Evolutionary conservation across 371 early-diverging fungal species (phyloP).

Genomic region (Syncephalis plumigaleata): DNA sequence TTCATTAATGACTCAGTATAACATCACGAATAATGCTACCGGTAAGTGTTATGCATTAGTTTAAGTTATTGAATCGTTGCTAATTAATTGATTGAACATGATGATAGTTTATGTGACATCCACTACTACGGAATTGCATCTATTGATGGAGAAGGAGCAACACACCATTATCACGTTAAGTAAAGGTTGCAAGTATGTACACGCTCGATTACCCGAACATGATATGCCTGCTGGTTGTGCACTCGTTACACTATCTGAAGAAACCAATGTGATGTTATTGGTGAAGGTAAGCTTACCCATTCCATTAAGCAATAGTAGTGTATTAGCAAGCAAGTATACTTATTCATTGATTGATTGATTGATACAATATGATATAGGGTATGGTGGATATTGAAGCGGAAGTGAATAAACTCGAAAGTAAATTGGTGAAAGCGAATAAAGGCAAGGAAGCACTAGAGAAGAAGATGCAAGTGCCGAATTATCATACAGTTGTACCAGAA

Average conservation of each 20-base stretch:
- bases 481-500: constrained; percentile 34
- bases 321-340: no score
- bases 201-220: constrained; percentile 20
- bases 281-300: constrained; percentile 16
- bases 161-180: constrained; percentile 40
- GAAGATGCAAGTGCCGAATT: constrained; percentile 39
- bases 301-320: no score
- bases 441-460: constrained; percentile 23
- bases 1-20: constrained; percentile 51
- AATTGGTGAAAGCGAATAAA: constrained; percentile 35
- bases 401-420: constrained; percentile 46
- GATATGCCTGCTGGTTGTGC: constrained; percentile 60
- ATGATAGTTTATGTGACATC: no score
- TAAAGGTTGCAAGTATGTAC: constrained; percentile 49
- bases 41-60: no score
- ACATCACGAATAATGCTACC: constrained; percentile 13
- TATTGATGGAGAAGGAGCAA: constrained; percentile 24
- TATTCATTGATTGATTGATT: no score
- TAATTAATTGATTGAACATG: no score
- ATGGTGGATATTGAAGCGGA: constrained; percentile 64
- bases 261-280: constrained; percentile 36
- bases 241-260: constrained; percentile 31
- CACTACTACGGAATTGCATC: no score
- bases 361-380: no score
- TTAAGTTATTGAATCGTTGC: no score